phyloP scores from a whole-genome alignment of 768 basidiomycete species.

The Cyclocybe cylindracea region DNA sequence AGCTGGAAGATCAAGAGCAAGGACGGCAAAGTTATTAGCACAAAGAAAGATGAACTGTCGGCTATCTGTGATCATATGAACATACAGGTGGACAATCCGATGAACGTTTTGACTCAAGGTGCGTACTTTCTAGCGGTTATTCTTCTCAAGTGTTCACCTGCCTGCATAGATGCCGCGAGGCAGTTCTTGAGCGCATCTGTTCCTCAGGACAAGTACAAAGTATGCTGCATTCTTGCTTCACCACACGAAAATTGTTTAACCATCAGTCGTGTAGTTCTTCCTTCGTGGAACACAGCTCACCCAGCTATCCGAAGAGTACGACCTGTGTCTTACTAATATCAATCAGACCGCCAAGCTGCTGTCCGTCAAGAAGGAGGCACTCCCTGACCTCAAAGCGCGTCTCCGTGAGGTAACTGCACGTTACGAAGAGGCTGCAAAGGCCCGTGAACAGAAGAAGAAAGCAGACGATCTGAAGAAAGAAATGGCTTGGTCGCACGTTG shows the following conservation, averaged over 20 bases:
- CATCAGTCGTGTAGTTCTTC: conserved; percentile 68
- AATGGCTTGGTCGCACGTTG: conserved; percentile 87
- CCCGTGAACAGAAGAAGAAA: conserved; percentile 68
- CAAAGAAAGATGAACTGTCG: conserved; percentile 81
- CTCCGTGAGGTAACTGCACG: conserved; percentile 58
- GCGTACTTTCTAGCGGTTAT: conserved; percentile 1
- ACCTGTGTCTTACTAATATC: conserved; percentile 72
- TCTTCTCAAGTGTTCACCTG: background rate
- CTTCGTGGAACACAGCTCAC: conserved; percentile 89
- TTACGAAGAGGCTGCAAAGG: conserved; percentile 74
- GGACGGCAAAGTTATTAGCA: conserved; percentile 66
- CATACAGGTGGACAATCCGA: conserved; percentile 94
- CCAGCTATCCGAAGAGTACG: conserved; percentile 87
- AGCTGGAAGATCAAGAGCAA: conserved; percentile 82
- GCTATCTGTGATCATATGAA: conserved; percentile 95
- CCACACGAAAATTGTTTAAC: background rate
- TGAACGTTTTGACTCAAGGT: conserved; percentile 93
- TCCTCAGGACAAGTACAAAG: conserved; percentile 87
- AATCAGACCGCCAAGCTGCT: conserved; percentile 66
- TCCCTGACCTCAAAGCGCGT: conserved; percentile 72
- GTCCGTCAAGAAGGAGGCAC: conserved; percentile 67
- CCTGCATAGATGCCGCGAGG: conserved; percentile 55
- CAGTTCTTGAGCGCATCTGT: conserved; percentile 86
- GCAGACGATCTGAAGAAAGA: conserved; percentile 75
- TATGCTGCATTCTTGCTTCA: conserved; percentile 24